Conservation (phyloP, 495 filamentous ascomycete genomes). For the Lasiosphaeria miniovina region DNA sequence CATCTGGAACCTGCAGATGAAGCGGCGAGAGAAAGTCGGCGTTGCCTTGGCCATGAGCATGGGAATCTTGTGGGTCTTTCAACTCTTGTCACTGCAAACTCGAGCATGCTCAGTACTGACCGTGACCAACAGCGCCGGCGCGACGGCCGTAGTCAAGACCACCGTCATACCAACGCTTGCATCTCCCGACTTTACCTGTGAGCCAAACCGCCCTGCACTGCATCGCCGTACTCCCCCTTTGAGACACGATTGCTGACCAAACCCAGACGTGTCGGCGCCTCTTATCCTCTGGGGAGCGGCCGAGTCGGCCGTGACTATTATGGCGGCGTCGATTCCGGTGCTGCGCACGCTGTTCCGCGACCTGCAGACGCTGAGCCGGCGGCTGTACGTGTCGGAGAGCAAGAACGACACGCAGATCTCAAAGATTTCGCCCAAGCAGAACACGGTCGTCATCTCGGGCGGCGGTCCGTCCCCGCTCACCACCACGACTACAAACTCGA, state of each 20-base stretch:
- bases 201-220: neutral
- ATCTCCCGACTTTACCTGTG: slow-evolving; percentile 28
- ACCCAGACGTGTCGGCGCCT: slow-evolving; percentile 23
- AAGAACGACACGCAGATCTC: slow-evolving; percentile 12
- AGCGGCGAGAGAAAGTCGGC: slow-evolving; percentile 36
- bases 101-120: too few species aligned
- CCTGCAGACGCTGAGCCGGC: slow-evolving; percentile 12
- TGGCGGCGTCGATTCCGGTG: slow-evolving; percentile 37
- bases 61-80: slow-evolving; percentile 35
- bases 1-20: slow-evolving; percentile 35
- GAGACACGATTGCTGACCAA: neutral
- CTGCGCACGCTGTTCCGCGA: slow-evolving; percentile 34
- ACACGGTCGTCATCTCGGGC: slow-evolving; percentile 8
- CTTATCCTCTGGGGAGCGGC: slow-evolving; percentile 35
- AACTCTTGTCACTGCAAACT: neutral
- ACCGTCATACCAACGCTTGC: slow-evolving; percentile 24
- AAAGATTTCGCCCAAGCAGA: neutral
- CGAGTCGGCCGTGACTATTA: slow-evolving; percentile 35
- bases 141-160: slow-evolving; percentile 31
- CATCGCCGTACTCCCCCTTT: neutral
- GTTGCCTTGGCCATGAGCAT: slow-evolving; percentile 41
- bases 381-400: slow-evolving; percentile 15
- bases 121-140: slow-evolving; percentile 23
- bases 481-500: slow-evolving; percentile 6
- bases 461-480: neutral